Conservation (phyloP, 192 early-diverging fungal species). For the Irineochytrium annulatum region DNA sequence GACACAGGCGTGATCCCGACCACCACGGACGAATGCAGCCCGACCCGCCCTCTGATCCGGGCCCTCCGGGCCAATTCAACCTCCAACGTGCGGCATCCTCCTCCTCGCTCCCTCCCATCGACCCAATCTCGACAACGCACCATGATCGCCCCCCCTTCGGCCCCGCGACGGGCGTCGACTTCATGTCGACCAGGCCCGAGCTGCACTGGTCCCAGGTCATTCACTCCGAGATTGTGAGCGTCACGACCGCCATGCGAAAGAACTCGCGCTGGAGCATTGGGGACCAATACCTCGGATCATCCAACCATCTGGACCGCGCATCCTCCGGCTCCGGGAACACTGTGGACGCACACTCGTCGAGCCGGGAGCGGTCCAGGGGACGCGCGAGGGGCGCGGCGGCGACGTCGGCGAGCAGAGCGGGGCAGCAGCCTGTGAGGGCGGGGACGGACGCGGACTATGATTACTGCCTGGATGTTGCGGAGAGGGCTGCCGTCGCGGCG, state of each 20-base stretch:
- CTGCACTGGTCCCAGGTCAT: constrained; percentile 67
- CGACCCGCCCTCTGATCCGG: too few relatives aligned
- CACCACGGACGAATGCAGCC: too few relatives aligned
- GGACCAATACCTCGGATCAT: constrained; percentile 14
- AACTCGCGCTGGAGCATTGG: constrained; percentile 75
- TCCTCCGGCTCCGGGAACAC: neutral
- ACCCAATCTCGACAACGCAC: too few relatives aligned
- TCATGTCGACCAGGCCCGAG: constrained; percentile 36
- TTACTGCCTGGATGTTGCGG: neutral
- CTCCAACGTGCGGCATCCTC: too few relatives aligned
- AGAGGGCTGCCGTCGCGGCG: neutral
- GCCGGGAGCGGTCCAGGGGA: neutral
- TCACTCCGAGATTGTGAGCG: constrained; percentile 69
- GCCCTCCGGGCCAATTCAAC: too few relatives aligned
- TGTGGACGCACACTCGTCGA: too few relatives aligned
- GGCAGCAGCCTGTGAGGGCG: neutral
- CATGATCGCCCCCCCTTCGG: too few relatives aligned
- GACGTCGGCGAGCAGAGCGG: neutral
- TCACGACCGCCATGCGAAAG: constrained; percentile 74
- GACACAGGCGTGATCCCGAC: too few relatives aligned
- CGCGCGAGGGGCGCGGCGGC: neutral
- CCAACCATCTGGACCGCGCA: neutral
- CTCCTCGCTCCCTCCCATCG: too few relatives aligned
- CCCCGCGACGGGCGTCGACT: too few relatives aligned
- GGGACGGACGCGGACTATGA: neutral